Evolutionary conservation across 305 asterid species (phyloP), one percentile per base, ranked within the genome.

Genomic region (Fraxinus nigra): DNA sequence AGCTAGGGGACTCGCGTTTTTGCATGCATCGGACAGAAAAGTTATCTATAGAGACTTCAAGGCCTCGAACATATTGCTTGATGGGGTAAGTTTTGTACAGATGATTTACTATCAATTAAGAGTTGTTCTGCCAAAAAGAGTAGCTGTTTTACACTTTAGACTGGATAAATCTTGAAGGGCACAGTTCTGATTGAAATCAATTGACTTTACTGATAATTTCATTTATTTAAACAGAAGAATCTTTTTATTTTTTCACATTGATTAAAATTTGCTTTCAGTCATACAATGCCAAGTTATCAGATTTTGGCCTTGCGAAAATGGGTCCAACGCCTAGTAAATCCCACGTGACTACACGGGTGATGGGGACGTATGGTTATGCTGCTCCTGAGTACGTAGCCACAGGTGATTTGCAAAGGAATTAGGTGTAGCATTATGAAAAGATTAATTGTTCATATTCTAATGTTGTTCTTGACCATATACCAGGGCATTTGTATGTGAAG

Each of bases 281-380:
- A 1, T 90, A 90, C 84, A 61, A 90, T 72, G 90, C 93, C 78
- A 90, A 90, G 92, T 72, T 89, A 81, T 90, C 93, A 5, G 93
- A 90, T 75, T 90, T 90, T 30, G 93, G 93, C 75, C 90, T 90
- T 7, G 93, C 93, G 1, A 90, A 89, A 85, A 67, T 85, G 83
- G 93, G 93, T 46, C 91, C 93, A 28, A 88, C 91, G 1, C 89
- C 85, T 7, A 87, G 92, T 78, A 84, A 43, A 80, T 89, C 93
- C 79, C 93, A 90, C 22, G 88, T 90, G n/a, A 72, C 92, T 2
- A 90, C 93, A 14, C 90, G 85, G 83, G 90, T 90, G 40, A 87
- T 90, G 87, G 93, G 93, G 24, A 90, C 93, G 0, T 37, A 87
- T n/a, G 93, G 93, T 32, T 90, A 90, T 77, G 93, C 93, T 56